These are phyloP conservation scores for Penicillium sp. DNA, from an alignment of 2,329 filamentous ascomycete species.

Conservation along the genomic window DNA sequence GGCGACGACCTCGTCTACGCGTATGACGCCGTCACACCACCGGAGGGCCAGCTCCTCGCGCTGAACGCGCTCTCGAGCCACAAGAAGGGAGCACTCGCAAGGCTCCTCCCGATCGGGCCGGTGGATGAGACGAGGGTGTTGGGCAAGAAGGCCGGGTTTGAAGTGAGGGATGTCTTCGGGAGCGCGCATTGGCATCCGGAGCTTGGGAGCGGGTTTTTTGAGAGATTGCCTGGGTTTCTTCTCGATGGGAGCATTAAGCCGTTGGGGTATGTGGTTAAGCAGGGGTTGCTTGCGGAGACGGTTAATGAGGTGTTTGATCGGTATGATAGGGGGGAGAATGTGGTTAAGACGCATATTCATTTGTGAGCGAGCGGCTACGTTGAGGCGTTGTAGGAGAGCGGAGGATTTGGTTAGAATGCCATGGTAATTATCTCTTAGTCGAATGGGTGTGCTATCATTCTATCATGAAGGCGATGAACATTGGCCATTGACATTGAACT, in stretches of 20 bases:
- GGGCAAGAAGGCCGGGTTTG: slow-evolving; percentile 40
- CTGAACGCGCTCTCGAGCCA: slow-evolving; percentile 42
- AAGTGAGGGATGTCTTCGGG: slow-evolving; percentile 35
- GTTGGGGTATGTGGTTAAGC: slow-evolving; percentile 34
- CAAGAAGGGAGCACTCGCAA: slow-evolving; percentile 42
- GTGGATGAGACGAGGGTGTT: slow-evolving; percentile 34
- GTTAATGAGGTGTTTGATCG: slow-evolving; percentile 46
- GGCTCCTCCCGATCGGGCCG: slow-evolving; percentile 19
- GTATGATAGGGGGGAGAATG: slow-evolving; percentile 40
- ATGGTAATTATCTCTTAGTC: no score
- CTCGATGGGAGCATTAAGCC: slow-evolving; percentile 38
- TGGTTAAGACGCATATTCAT: slow-evolving; percentile 11
- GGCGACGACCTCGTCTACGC: slow-evolving; percentile 48
- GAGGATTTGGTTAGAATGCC: no score
- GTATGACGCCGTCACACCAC: slow-evolving; percentile 41
- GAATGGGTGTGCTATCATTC: no score
- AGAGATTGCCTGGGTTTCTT: slow-evolving; percentile 35
- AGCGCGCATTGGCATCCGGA: slow-evolving; percentile 32
- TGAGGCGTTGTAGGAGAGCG: no score
- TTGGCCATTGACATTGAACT: no score
- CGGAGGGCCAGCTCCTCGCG: slow-evolving; percentile 33
- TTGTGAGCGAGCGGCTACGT: not conserved
- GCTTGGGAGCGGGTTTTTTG: slow-evolving; percentile 39
- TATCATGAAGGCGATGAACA: no score
- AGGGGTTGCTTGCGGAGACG: slow-evolving; percentile 39